Base-by-base conservation (phyloP, 2,329 filamentous ascomycete species). In the Bipolaris gigantea region DNA sequence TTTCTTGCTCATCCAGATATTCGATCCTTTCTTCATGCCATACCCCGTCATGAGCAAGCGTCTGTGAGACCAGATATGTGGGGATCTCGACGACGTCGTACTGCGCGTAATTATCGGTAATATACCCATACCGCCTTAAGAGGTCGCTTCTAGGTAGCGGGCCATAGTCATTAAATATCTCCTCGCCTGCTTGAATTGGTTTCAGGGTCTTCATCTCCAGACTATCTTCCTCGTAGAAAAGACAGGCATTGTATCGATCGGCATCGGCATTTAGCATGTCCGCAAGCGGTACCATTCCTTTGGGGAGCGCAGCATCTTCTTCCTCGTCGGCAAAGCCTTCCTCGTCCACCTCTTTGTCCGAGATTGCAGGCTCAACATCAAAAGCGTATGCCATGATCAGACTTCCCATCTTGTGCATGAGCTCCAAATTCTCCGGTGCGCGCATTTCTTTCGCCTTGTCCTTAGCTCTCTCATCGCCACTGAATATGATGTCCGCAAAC, bases 341-440 rank as follows among this genome's bases (percentile, higher is more conserved):
- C 2, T 85, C 83, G 2, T 85, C 83, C 0, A 84, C 79, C 4
- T 85, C 79, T 19, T 85, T 81, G 13, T 59, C 57, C 5, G 55
- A 45, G 34, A 62, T 57, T 13, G 64, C 69, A 33, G 80, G 80
- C 60, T 86, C 84, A 6, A 96, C 82, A 62, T 96, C 92, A 70
- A 96, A 96, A 0, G 91, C 91, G 70, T 96, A 96, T 0, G 91
- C 88, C 91, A 96, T 95, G 62, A 96, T 93, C 15, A 89, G 85
- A 56, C 88, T 92, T 1, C 89, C 92, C 87, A 96, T 92, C 8
- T 85, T 82, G 71, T 96, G 91, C 48, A 89, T 88, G 16, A 85
- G 72, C 15, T 75, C 65, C 3, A 87, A 66, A 11, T 87, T 74
- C 21, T 79, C 73, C n/a, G 76, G 72, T 43, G 80, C 77, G 10